Percentiles rank a stretch among this genome's conserved stretches.
Evolutionary conservation across 345 rosid genomes (phyloP).

Genomic region (Linum lewisii): DNA sequence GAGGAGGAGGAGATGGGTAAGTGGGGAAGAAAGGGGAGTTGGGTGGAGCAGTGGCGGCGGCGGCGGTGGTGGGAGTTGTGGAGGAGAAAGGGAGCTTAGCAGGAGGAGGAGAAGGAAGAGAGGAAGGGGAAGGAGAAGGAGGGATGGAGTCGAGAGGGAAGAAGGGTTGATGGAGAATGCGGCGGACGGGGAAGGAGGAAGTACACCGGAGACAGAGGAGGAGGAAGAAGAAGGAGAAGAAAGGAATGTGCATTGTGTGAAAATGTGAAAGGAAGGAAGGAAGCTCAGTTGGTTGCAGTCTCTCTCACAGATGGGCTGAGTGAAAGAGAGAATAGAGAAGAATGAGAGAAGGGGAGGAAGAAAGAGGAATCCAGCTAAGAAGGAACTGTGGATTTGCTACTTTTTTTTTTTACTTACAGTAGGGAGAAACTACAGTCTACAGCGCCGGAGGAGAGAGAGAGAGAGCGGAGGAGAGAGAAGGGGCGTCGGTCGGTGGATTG

Average conservation of each 20-base stretch:
- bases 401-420: not conserved
- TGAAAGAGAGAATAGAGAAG: slow-evolving; percentile 1
- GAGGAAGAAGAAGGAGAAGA: slow-evolving; percentile 16
- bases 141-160: slow-evolving; percentile 39
- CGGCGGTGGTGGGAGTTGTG: slow-evolving; percentile 24
- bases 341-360: not conserved
- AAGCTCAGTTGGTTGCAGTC: no score
- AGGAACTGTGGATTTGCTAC: slow-evolving; percentile 31
- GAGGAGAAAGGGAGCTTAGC: slow-evolving; percentile 13
- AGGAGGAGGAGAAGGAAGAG: slow-evolving; percentile 32
- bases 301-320: slow-evolving; percentile 19
- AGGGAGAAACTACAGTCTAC: no score
- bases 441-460: not conserved
- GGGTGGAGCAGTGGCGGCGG: slow-evolving; percentile 23
- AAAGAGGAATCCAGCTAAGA: slow-evolving; percentile 71
- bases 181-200: slow-evolving; percentile 28
- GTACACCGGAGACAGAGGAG: slow-evolving; percentile 15
- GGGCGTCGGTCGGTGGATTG: not conserved
- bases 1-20: slow-evolving; percentile 67
- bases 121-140: slow-evolving; percentile 32
- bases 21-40: slow-evolving; percentile 74
- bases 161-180: slow-evolving; percentile 75
- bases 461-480: not conserved
- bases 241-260: slow-evolving; percentile 1
- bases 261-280: slow-evolving; percentile 24